Evolutionary conservation across 1,284 basidiomycete species (phyloP).

Genomic region (Sporisorium scitamineum): DNA sequence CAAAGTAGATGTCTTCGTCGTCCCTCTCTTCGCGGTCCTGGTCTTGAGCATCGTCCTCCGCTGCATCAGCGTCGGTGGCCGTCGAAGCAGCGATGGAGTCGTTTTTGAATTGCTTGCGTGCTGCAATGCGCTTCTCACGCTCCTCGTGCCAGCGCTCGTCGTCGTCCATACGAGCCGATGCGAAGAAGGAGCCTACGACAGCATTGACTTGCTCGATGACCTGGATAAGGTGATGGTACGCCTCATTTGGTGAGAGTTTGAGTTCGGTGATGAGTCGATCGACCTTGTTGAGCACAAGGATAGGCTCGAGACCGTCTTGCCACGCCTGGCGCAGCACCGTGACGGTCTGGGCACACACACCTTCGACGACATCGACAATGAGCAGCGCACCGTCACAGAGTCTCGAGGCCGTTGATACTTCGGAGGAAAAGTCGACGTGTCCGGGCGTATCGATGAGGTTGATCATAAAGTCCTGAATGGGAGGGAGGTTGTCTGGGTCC

Average conservation of each 20-base stretch:
- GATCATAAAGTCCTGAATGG: slow-evolving; percentile 77
- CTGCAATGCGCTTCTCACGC: slow-evolving; percentile 82
- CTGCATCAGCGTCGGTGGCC: slow-evolving; percentile 76
- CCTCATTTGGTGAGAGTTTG: slow-evolving; percentile 88
- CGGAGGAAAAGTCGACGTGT: slow-evolving; percentile 97
- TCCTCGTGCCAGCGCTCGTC: slow-evolving; percentile 93
- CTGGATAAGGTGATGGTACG: slow-evolving; percentile 91
- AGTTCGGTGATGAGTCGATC: slow-evolving; percentile 95
- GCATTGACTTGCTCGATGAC: slow-evolving; percentile 98
- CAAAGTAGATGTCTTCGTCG: slow-evolving; percentile 93
- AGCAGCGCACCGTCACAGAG: slow-evolving; percentile 95
- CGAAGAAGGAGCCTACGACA: slow-evolving; percentile 96
- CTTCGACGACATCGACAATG: slow-evolving; percentile 97
- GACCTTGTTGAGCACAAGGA: slow-evolving; percentile 97
- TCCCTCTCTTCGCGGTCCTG: slow-evolving; percentile 82
- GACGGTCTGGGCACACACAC: slow-evolving; percentile 97
- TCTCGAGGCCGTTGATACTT: slow-evolving; percentile 93
- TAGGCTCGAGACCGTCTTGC: slow-evolving; percentile 86
- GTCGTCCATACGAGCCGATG: slow-evolving; percentile 91
- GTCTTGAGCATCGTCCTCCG: slow-evolving; percentile 70
- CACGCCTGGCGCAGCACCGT: slow-evolving; percentile 95
- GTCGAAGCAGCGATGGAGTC: slow-evolving; percentile 51
- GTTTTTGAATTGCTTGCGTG: slow-evolving; percentile 75
- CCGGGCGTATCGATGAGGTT: slow-evolving; percentile 99
- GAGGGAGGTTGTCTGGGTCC: slow-evolving; percentile 56